Evolutionary conservation across 805 yeast species (phyloP), one percentile per base, ranked within the genome.

Genomic region (Debaryomyces maramus): DNA sequence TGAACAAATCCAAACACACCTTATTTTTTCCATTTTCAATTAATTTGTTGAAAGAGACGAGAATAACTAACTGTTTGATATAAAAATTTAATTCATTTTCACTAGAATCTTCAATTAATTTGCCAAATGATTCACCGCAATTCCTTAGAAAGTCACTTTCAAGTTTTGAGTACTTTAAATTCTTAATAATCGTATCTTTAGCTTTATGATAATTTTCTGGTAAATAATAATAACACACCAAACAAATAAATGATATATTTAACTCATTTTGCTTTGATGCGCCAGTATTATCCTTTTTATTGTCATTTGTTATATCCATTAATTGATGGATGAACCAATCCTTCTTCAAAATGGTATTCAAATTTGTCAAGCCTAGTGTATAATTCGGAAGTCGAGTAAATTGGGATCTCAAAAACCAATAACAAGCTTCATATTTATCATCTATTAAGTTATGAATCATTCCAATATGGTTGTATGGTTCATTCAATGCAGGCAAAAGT

Each of bases 401-500:
- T 15, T 73, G 70, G 3, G 85, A 78, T 47, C 87, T 65, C 34
- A 77, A 63, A 38, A 78, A 74, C 67, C 80, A 77, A 44, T 77
- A 70, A 28, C 72, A 65, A 18, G 81, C 77, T 35, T 63, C 61
- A 42, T 64, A 71, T 38, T 70, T 70, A 44, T 74, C 76, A 40
- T 70, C 75, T 34, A 67, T 41, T n/a, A 56, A 36, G 43, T 69
- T 68, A 44, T 51, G 47, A 16, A 70, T 64, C 53, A 68, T 73
- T 3, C 83, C 86, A 34, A 78, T 69, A 48, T 78, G 81, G 47
- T 78, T 78, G 48, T 77, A 77, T 20, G 80, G 83, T 50, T 83
- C 89, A 38, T 85, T 85, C 41, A 81, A 67, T 0, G 87, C 77
- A 1, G 91, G 90, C 19, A 83, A 57, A 14, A 84, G 60, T 19